These are phyloP conservation scores for Arxiozyma heterogenica DNA, from an alignment of 1,139 yeast species.

Conservation along the genomic window DNA sequence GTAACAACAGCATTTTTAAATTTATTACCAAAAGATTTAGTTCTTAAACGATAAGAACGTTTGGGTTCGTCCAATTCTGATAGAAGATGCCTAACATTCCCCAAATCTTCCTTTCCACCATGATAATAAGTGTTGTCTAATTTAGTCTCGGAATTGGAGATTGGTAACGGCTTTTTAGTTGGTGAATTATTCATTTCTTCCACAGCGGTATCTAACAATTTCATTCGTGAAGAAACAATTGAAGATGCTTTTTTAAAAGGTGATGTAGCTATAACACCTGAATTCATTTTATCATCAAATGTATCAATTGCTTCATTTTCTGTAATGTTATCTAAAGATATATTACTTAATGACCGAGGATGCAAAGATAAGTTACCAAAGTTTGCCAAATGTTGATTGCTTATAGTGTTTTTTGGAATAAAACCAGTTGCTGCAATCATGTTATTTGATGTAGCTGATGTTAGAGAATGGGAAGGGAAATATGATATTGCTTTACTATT, in stretches of 20 bases:
- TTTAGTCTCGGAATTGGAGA: background rate
- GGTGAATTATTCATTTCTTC: background rate
- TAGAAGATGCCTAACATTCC: background rate
- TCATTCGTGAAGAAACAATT: background rate
- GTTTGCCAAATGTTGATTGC: background rate
- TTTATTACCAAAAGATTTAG: slow-evolving; percentile 47
- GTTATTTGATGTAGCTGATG: background rate
- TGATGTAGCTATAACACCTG: slow-evolving; percentile 1
- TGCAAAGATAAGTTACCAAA: background rate
- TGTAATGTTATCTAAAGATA: slow-evolving; percentile 26
- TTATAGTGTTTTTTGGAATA: background rate
- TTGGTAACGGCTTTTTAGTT: background rate
- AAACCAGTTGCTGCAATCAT: background rate
- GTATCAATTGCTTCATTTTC: slow-evolving; percentile 28
- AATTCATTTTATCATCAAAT: slow-evolving; percentile 9
- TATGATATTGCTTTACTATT: slow-evolving; percentile 1
- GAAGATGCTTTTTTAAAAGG: background rate
- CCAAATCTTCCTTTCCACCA: background rate
- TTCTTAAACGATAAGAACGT: slow-evolving; percentile 38
- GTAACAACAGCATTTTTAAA: slow-evolving; percentile 72
- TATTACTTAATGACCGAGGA: slow-evolving; percentile 15
- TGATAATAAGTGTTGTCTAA: background rate
- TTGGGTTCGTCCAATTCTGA: slow-evolving; percentile 19
- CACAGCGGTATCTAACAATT: background rate
- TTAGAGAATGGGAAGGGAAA: background rate